Evolutionary conservation across 164 flowering plant species (phyloP).

Genomic region (Protea cynaroides): DNA sequence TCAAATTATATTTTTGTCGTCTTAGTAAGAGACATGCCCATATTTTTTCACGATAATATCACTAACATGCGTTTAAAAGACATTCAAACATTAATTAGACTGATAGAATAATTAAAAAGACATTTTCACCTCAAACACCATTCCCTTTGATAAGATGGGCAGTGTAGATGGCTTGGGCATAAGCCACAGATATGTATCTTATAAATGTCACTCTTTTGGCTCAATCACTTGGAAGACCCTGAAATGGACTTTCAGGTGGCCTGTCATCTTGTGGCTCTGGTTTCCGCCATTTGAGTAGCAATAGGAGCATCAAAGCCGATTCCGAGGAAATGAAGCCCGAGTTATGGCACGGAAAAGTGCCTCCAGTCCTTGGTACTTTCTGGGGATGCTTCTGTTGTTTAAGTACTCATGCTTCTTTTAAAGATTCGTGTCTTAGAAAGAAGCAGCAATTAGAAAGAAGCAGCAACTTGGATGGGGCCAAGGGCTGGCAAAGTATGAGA

Average conservation of each 20-base stretch:
- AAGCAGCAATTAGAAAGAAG: too few species aligned
- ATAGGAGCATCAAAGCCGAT: constrained; percentile 54
- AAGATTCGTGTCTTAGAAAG: constrained; percentile 54
- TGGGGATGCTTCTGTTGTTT: constrained; percentile 43
- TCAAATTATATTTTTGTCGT: too few species aligned
- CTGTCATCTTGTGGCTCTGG: constrained; percentile 79
- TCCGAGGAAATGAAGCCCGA: constrained; percentile 40
- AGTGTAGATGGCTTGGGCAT: constrained; percentile 37
- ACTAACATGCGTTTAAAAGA: too few species aligned
- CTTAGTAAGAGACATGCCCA: too few species aligned
- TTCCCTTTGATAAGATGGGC: constrained; percentile 47
- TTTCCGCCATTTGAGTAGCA: constrained; percentile 62
- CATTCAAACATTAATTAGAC: too few species aligned
- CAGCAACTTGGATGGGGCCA: constrained; percentile 98
- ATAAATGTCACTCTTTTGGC: constrained; percentile 45
- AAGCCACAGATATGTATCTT: constrained; percentile 40
- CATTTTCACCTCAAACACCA: too few species aligned
- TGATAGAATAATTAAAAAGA: too few species aligned
- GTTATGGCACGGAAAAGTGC: constrained; percentile 25
- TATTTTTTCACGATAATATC: too few species aligned
- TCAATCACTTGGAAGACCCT: constrained; percentile 64
- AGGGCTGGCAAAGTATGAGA: constrained; percentile 98
- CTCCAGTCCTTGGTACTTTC: constrained; percentile 50
- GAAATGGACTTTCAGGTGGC: constrained; percentile 73
- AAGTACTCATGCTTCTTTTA: constrained; percentile 29